Conservation (phyloP, 2,329 filamentous ascomycete species). For the Plectosphaerella plurivora region DNA sequence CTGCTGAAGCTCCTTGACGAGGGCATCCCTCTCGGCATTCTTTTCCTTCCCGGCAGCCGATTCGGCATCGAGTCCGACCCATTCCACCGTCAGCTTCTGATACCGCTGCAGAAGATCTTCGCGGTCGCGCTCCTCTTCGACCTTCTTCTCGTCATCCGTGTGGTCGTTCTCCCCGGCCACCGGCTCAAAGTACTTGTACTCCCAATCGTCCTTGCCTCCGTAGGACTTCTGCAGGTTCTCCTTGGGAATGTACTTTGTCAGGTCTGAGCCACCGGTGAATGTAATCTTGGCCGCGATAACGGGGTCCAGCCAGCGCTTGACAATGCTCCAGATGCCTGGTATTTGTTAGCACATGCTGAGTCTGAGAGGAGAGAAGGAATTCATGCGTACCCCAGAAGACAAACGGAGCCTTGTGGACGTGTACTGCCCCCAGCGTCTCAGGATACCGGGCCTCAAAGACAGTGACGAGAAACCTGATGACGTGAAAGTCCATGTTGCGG, state of each 20-base stretch:
- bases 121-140: constrained; percentile 43
- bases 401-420: constrained; percentile 74
- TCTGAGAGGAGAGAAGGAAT: background rate
- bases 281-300: constrained; percentile 70
- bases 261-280: constrained; percentile 61
- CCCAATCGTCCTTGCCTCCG: constrained; percentile 62
- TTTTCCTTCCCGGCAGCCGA: constrained; percentile 12
- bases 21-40: constrained; percentile 31
- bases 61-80: constrained; percentile 43
- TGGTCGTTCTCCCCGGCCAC: constrained; percentile 52
- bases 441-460: constrained; percentile 77
- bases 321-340: constrained; percentile 51
- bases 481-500: constrained; percentile 72
- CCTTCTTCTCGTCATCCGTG: constrained; percentile 39
- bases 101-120: constrained; percentile 49
- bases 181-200: constrained; percentile 62
- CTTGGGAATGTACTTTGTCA: constrained; percentile 56
- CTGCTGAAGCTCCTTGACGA: constrained; percentile 46
- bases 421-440: constrained; percentile 64
- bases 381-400: constrained; percentile 47
- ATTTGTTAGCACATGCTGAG: background rate
- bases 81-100: constrained; percentile 53
- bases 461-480: constrained; percentile 76
- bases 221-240: constrained; percentile 58
- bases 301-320: constrained; percentile 72